Conservation (phyloP, 148 eudicot genomes). For the Chenopodium album region DNA sequence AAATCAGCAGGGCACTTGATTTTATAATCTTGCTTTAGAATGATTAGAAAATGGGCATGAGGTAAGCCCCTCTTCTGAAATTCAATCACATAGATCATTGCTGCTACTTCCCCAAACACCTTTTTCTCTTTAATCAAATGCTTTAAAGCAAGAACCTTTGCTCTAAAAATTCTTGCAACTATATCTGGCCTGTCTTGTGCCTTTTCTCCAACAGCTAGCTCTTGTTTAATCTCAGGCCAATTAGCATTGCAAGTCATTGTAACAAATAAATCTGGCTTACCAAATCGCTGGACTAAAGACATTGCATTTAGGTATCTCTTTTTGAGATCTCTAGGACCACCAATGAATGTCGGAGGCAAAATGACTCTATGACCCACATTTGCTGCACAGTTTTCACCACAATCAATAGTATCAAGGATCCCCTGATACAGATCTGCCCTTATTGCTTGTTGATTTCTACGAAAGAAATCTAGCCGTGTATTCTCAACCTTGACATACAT, state of each 20-base stretch:
- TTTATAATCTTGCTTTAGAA: background rate
- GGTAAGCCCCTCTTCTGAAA: conserved; percentile 1
- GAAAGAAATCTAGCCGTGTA: background rate
- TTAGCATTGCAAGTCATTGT: background rate
- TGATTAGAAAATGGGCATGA: conserved; percentile 5
- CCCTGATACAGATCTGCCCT: conserved; percentile 9
- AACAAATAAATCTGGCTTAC: background rate
- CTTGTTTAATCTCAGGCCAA: background rate
- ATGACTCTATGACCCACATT: background rate
- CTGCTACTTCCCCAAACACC: background rate
- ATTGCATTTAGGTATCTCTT: conserved; percentile 1
- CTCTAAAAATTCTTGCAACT: background rate
- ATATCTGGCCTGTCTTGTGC: background rate
- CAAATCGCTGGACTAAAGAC: background rate
- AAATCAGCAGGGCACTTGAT: background rate
- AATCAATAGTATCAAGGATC: background rate
- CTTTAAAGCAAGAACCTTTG: background rate
- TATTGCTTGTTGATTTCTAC: background rate
- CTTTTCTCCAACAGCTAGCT: background rate
- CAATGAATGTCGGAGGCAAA: background rate
- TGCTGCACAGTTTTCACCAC: background rate
- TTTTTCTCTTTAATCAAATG: background rate
- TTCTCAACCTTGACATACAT: conserved; percentile 17
- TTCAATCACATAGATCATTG: background rate
- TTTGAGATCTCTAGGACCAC: background rate